Conservation (phyloP, 768 basidiomycete species). For the Leccinum disarticulatum region DNA sequence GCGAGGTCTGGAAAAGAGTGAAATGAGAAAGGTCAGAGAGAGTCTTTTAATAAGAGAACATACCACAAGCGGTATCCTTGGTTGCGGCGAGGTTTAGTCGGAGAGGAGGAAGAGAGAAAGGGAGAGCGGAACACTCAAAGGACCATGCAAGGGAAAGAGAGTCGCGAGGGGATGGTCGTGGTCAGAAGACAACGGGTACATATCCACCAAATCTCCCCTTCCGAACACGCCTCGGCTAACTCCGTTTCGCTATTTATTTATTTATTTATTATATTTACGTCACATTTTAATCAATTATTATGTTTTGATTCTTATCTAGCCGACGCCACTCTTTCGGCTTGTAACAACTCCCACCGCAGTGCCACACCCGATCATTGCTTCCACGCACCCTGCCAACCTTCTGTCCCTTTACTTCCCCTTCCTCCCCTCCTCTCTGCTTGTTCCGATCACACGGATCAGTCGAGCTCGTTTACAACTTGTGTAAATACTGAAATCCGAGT, state of each 20-base stretch:
- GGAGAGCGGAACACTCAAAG: slow-evolving; percentile 31
- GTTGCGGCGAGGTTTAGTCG: slow-evolving; percentile 46
- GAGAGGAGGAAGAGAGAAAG: slow-evolving; percentile 31
- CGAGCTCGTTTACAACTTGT: slow-evolving; percentile 1
- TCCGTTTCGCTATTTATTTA: slow-evolving; percentile 19
- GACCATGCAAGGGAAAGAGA: slow-evolving; percentile 34
- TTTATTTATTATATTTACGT: background rate
- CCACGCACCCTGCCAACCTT: background rate
- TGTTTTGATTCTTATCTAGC: slow-evolving; percentile 26
- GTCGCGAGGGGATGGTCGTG: slow-evolving; percentile 23
- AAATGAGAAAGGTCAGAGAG: background rate
- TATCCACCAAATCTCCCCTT: slow-evolving; percentile 22
- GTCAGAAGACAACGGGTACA: slow-evolving; percentile 34
- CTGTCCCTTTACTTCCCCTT: background rate
- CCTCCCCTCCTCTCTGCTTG: background rate
- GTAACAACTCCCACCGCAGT: slow-evolving; percentile 15
- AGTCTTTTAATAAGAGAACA: slow-evolving; percentile 8
- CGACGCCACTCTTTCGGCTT: slow-evolving; percentile 20
- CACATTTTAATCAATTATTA: background rate
- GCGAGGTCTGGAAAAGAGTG: slow-evolving; percentile 63
- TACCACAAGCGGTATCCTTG: slow-evolving; percentile 57
- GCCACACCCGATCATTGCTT: slow-evolving; percentile 21
- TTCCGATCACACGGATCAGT: slow-evolving; percentile 12
- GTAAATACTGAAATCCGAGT: background rate
- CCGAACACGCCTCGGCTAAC: slow-evolving; percentile 28